phyloP scores from a whole-genome alignment of 1,139 yeast genomes.

The Kodamaea plutei region DNA sequence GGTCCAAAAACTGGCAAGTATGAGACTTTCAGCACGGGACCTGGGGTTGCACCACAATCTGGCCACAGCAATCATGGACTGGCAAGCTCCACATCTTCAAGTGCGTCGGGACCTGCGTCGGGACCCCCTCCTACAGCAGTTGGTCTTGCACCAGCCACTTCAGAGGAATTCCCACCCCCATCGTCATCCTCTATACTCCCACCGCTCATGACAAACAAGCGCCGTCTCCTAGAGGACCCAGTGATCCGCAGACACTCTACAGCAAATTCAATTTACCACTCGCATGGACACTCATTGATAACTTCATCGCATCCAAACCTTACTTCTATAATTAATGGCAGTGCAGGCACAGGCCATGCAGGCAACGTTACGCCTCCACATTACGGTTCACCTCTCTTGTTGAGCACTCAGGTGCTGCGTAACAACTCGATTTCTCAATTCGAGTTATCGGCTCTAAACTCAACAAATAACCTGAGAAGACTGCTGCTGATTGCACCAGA shows the following conservation, averaged over 20 bases:
- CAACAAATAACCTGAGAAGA: slow-evolving; percentile 30
- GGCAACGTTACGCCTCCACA: slow-evolving; percentile 27
- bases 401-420: slow-evolving; percentile 28
- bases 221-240: slow-evolving; percentile 16
- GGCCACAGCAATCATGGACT: too few relatives aligned
- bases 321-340: slow-evolving; percentile 5
- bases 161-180: slow-evolving; percentile 3
- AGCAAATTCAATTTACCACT: slow-evolving; percentile 11
- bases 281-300: slow-evolving; percentile 5
- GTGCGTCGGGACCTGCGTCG: background rate
- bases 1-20: background rate
- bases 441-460: slow-evolving; percentile 25
- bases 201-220: slow-evolving; percentile 12
- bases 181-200: slow-evolving; percentile 12
- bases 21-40: too few relatives aligned
- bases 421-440: slow-evolving; percentile 36
- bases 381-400: slow-evolving; percentile 29
- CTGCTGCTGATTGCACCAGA: slow-evolving; percentile 38
- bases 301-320: slow-evolving; percentile 14
- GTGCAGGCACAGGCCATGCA: slow-evolving; percentile 4
- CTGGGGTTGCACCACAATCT: too few relatives aligned
- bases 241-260: slow-evolving; percentile 15
- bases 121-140: too few relatives aligned
- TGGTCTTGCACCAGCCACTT: background rate
- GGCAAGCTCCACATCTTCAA: background rate